A percentile compares a stretch with the other conserved stretches of the same genome.
phyloP scores from a whole-genome alignment of 305 asterid species.

The Fraxinus floribunda region DNA sequence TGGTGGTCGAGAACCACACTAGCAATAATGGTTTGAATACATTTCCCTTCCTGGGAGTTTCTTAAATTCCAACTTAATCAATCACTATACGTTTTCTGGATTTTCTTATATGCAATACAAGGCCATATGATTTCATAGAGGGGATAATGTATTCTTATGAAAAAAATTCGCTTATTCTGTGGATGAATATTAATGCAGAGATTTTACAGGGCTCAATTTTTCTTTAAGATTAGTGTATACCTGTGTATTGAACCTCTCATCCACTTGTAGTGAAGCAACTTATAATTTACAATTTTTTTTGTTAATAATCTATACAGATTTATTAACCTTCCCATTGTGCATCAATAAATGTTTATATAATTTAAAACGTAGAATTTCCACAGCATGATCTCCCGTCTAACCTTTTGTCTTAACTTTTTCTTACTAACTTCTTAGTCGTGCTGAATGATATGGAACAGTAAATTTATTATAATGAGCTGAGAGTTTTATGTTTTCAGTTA shows the following conservation, averaged over 20 bases:
- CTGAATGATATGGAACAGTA: background rate
- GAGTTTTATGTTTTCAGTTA: slow-evolving; percentile 39
- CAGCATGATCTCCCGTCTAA: background rate
- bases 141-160: background rate
- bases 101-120: background rate
- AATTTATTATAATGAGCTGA: background rate
- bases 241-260: too few relatives aligned
- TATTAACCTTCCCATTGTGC: too few relatives aligned
- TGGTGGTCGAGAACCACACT: background rate
- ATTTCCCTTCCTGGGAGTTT: background rate
- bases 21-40: background rate
- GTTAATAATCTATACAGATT: background rate
- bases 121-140: background rate
- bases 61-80: background rate
- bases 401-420: background rate
- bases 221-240: too few relatives aligned
- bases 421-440: background rate
- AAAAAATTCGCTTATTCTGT: background rate
- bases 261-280: too few relatives aligned
- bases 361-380: background rate
- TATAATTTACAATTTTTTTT: background rate
- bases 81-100: background rate
- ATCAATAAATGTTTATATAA: background rate
- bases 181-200: background rate
- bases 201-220: too few relatives aligned